Conservation (phyloP, 139 green algal genomes). For the Haematococcus lacustris region DNA sequence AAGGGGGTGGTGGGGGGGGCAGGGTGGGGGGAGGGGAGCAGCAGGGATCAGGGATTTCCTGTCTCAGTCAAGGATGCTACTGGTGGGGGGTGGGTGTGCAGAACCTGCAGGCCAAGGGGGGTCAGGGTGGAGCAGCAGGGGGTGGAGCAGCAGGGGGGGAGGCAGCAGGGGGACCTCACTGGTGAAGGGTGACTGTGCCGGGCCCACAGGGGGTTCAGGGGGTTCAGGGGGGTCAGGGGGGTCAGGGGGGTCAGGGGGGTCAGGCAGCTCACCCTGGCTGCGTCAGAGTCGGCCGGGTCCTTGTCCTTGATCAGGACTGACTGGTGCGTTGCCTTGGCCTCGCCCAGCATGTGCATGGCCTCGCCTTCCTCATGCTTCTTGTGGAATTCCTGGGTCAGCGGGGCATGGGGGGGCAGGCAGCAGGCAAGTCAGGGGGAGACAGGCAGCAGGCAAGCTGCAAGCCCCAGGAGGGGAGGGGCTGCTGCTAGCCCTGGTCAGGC, state of each 20-base stretch:
- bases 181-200: constrained; percentile 42
- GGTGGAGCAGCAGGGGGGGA: too few relatives aligned
- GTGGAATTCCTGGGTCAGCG: constrained; percentile 27
- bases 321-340: not conserved
- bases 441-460: not conserved
- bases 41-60: too few relatives aligned
- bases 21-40: too few relatives aligned
- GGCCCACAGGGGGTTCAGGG: not conserved
- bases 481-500: not conserved
- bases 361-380: constrained; percentile 33
- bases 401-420: not conserved
- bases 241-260: too few relatives aligned
- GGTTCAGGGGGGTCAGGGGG: too few relatives aligned
- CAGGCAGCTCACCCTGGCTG: not conserved
- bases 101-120: too few relatives aligned
- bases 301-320: constrained; percentile 14
- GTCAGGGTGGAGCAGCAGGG: too few relatives aligned
- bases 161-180: too few relatives aligned
- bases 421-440: not conserved
- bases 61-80: too few relatives aligned
- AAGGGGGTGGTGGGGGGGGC: too few relatives aligned
- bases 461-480: not conserved
- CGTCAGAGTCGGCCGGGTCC: not conserved
- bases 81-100: too few relatives aligned
- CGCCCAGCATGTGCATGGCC: not conserved